Conservation (phyloP, 2,329 filamentous ascomycete species). For the Penicillium sclerotigenum region DNA sequence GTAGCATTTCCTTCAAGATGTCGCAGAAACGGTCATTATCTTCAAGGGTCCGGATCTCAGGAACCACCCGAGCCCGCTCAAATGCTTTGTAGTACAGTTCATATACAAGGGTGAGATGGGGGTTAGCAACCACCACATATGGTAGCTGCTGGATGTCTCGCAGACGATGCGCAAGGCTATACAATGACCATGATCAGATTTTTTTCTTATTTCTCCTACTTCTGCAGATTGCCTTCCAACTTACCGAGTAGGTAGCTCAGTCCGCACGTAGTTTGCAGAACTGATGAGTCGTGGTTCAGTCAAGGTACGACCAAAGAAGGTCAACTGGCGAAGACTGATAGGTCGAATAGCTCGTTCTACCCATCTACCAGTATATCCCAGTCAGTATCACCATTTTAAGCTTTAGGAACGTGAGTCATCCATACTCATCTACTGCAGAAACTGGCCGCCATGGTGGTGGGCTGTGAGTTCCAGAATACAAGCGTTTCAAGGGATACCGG, state of each 20-base stretch:
- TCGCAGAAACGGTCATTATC: slow-evolving; percentile 89
- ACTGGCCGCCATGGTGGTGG: slow-evolving; percentile 59
- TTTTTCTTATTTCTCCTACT: too few relatives aligned
- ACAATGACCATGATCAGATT: background rate
- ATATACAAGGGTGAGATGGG: slow-evolving; percentile 90
- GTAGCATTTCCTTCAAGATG: slow-evolving; percentile 72
- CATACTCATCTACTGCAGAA: slow-evolving; percentile 57
- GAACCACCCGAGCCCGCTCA: slow-evolving; percentile 78
- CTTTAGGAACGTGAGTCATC: slow-evolving; percentile 26
- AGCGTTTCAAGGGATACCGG: slow-evolving; percentile 23
- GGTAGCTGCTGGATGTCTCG: slow-evolving; percentile 96
- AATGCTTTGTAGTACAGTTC: slow-evolving; percentile 97
- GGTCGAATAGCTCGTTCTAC: slow-evolving; percentile 86
- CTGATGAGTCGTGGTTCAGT: slow-evolving; percentile 86
- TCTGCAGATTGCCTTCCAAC: slow-evolving; percentile 13
- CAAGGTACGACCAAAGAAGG: slow-evolving; percentile 92
- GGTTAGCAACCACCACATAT: slow-evolving; percentile 94
- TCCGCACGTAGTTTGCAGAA: slow-evolving; percentile 95
- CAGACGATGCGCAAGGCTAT: slow-evolving; percentile 83
- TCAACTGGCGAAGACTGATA: slow-evolving; percentile 94
- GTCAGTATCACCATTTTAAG: slow-evolving; percentile 13
- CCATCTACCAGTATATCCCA: slow-evolving; percentile 61
- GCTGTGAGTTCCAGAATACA: slow-evolving; percentile 28
- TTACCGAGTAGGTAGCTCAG: slow-evolving; percentile 82
- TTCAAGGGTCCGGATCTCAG: slow-evolving; percentile 77